A percentile compares a stretch with the other conserved stretches of the same genome.
Conservation (phyloP, 352 stramenopile species). For the Pythium brachiatum region DNA sequence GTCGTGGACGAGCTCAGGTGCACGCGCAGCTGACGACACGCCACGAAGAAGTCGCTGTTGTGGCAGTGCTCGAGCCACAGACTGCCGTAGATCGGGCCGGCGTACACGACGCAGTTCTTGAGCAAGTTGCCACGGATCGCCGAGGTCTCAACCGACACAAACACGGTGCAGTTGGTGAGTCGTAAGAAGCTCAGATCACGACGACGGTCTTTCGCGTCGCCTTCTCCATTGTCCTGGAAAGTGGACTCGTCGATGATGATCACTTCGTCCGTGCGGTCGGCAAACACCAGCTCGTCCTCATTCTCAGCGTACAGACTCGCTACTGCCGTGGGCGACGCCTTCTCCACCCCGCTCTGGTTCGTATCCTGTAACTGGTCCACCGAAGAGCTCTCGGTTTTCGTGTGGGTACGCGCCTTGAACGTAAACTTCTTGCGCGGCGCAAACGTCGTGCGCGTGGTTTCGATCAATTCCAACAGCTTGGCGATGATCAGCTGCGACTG, state of each 20-base stretch:
- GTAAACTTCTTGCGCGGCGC: slow-evolving; percentile 85
- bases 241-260: slow-evolving; percentile 64
- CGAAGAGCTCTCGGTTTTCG: slow-evolving; percentile 1
- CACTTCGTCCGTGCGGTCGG: slow-evolving; percentile 53
- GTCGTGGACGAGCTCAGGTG: slow-evolving; percentile 63
- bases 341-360: slow-evolving; percentile 20
- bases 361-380: not conserved
- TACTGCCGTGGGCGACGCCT: not conserved
- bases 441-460: slow-evolving; percentile 60
- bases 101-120: slow-evolving; percentile 70
- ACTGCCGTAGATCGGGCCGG: slow-evolving; percentile 75
- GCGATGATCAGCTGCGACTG: slow-evolving; percentile 68
- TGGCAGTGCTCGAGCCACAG: slow-evolving; percentile 84
- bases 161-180: slow-evolving; percentile 68
- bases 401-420: slow-evolving; percentile 36
- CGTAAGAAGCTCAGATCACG: slow-evolving; percentile 73
- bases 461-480: slow-evolving; percentile 62
- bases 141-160: slow-evolving; percentile 66
- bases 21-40: slow-evolving; percentile 84
- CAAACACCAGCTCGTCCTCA: slow-evolving; percentile 59
- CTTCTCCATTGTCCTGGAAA: slow-evolving; percentile 31
- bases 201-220: slow-evolving; percentile 27
- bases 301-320: slow-evolving; percentile 6
- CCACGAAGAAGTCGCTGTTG: slow-evolving; percentile 76
- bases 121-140: slow-evolving; percentile 70